Evolutionary conservation across 129 eudicot species (phyloP).

Genomic region (Deinandra increscens): DNA sequence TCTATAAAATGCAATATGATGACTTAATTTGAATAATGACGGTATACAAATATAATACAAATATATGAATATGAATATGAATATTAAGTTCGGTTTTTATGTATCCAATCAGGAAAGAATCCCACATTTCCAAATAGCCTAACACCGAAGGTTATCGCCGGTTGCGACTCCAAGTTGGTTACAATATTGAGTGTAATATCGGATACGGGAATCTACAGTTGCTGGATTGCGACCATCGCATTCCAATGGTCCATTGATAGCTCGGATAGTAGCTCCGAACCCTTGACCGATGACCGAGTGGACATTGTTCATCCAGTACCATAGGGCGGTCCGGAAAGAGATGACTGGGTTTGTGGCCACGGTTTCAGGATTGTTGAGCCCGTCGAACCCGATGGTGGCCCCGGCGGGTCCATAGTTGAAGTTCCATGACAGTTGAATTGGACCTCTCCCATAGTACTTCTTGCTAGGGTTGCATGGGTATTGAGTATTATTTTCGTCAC

Average conservation of each 20-base stretch:
- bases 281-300: conserved; percentile 39
- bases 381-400: conserved; percentile 28
- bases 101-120: neutral
- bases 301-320: conserved; percentile 37
- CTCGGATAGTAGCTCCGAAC: conserved; percentile 32
- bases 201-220: conserved; percentile 26
- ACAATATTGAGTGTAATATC: conserved; percentile 32
- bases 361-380: conserved; percentile 37
- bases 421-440: conserved; percentile 36
- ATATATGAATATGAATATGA: neutral
- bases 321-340: conserved; percentile 31
- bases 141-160: conserved; percentile 32
- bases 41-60: neutral
- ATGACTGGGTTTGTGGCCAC: conserved; percentile 32
- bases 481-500: conserved; percentile 23
- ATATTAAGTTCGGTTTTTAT: neutral
- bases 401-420: conserved; percentile 38
- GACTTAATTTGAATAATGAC: neutral
- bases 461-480: conserved; percentile 35
- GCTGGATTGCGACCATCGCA: conserved; percentile 25
- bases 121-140: neutral
- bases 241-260: conserved; percentile 30
- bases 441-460: conserved; percentile 38
- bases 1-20: neutral
- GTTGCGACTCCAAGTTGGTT: conserved; percentile 35